phyloP scores from a whole-genome alignment of 2,329 filamentous ascomycete species.

The Diaporthe aspalathi region DNA sequence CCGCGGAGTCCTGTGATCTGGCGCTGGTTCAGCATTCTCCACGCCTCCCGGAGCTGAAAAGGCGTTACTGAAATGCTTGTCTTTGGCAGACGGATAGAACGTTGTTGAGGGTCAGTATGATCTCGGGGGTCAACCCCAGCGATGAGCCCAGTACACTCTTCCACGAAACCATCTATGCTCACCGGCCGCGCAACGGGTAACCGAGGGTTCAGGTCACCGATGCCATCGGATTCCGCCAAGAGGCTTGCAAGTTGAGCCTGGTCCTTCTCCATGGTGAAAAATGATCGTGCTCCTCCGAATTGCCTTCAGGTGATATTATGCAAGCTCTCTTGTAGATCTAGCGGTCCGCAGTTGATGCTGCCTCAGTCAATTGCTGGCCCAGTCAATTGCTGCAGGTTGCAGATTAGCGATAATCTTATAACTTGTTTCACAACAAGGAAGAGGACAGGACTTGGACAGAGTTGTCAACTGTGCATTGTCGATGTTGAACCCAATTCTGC shows the following conservation, averaged over 20 bases:
- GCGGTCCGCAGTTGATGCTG: background rate
- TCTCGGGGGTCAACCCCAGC: background rate
- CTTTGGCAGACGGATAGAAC: background rate
- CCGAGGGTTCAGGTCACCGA: background rate
- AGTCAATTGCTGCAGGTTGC: no score
- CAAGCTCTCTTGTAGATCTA: background rate
- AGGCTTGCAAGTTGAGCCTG: background rate
- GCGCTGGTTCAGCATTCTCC: background rate
- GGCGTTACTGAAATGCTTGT: background rate
- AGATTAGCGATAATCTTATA: no score
- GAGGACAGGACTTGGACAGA: fast-evolving
- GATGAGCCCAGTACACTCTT: background rate
- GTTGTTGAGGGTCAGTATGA: background rate
- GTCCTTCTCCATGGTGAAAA: background rate
- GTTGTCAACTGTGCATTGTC: background rate
- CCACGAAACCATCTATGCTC: background rate
- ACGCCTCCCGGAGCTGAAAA: background rate
- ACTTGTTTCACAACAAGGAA: background rate
- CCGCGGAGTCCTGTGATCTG: background rate
- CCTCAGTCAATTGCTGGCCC: background rate
- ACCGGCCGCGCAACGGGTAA: background rate
- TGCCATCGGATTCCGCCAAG: background rate
- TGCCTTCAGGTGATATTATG: no score
- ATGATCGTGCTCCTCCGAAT: background rate
- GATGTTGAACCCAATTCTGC: background rate